These are phyloP conservation scores for carrot (Daucus carota) DNA, from an alignment of 129 eudicot species.

Conservation along the genomic window DNA sequence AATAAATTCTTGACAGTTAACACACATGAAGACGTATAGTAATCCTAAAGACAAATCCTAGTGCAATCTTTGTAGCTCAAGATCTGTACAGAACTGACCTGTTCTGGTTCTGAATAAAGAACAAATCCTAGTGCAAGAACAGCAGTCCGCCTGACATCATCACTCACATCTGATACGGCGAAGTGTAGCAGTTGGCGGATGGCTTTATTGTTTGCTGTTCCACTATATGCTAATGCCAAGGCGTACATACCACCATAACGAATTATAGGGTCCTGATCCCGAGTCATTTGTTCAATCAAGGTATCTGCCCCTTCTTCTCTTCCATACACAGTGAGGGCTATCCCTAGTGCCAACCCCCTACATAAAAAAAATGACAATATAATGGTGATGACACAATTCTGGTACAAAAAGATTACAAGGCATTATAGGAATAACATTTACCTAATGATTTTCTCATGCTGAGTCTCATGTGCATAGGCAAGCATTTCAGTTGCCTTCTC, in stretches of 20 bases:
- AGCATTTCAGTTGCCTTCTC: slow-evolving; percentile 96
- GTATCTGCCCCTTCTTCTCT: slow-evolving; percentile 96
- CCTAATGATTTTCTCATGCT: slow-evolving; percentile 95
- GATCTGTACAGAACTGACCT: slow-evolving; percentile 38
- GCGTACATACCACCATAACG: slow-evolving; percentile 99
- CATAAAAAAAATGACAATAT: background rate
- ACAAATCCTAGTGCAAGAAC: slow-evolving; percentile 97
- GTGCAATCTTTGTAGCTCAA: no score
- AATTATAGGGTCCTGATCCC: slow-evolving; percentile 92
- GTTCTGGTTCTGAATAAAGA: slow-evolving; percentile 92
- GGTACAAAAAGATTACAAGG: background rate
- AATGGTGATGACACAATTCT: background rate
- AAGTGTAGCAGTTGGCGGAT: slow-evolving; percentile 89
- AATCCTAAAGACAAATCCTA: no score
- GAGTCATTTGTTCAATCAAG: slow-evolving; percentile 90
- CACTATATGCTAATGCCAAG: slow-evolving; percentile 87
- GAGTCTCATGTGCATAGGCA: slow-evolving; percentile 93
- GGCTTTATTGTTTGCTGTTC: slow-evolving; percentile 92
- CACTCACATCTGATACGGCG: slow-evolving; percentile 96
- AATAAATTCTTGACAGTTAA: no score
- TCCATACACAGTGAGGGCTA: slow-evolving; percentile 97
- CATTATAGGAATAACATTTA: slow-evolving; percentile 7
- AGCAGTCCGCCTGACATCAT: slow-evolving; percentile 96
- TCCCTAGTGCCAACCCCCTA: slow-evolving; percentile 89
- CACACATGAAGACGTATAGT: background rate